A percentile compares a stretch with the other conserved stretches of the same genome.
phyloP scores from a whole-genome alignment of 2,329 filamentous ascomycete genomes.

The Trichoderma polysporum region DNA sequence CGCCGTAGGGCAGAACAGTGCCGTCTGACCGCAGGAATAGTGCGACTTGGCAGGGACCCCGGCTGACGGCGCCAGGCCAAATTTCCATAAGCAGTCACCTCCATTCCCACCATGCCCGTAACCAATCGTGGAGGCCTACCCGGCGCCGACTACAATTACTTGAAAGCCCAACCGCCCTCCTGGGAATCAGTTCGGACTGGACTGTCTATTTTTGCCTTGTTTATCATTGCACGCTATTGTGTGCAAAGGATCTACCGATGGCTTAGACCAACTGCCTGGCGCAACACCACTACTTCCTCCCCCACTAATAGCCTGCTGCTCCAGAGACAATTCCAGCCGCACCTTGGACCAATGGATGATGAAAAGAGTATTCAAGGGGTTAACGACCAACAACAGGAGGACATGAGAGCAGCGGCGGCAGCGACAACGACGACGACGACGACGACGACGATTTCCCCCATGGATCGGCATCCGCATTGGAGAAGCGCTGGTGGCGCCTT shows the following conservation, averaged over 20 bases:
- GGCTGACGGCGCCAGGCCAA: constrained; percentile 35
- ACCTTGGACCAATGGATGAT: constrained; percentile 30
- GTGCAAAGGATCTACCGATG: constrained; percentile 29
- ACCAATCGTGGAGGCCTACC: constrained; percentile 36
- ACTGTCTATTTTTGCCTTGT: constrained; percentile 37
- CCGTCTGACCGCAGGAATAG: constrained; percentile 38
- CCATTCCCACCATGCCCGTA: constrained; percentile 31
- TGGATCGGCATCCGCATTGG: constrained; percentile 32
- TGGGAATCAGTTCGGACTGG: constrained; percentile 31
- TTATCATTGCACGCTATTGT: constrained; percentile 37
- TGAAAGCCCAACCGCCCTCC: constrained; percentile 31
- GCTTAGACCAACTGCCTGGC: constrained; percentile 31
- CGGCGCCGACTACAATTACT: constrained; percentile 31
- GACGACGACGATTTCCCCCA: constrained; percentile 16
- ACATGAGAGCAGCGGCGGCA: constrained; percentile 1
- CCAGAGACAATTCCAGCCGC: constrained; percentile 25
- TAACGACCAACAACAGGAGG: not conserved
- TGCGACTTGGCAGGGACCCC: constrained; percentile 34
- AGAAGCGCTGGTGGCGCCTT: constrained; percentile 27
- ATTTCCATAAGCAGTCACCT: constrained; percentile 32
- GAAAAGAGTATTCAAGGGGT: constrained; percentile 28
- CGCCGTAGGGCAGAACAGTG: constrained; percentile 33
- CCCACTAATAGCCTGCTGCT: constrained; percentile 25
- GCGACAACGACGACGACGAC: constrained; percentile 21
- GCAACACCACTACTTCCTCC: constrained; percentile 21